phyloP scores from a whole-genome alignment of 1,284 basidiomycete genomes.

The Filobasidium uniguttulatum region DNA sequence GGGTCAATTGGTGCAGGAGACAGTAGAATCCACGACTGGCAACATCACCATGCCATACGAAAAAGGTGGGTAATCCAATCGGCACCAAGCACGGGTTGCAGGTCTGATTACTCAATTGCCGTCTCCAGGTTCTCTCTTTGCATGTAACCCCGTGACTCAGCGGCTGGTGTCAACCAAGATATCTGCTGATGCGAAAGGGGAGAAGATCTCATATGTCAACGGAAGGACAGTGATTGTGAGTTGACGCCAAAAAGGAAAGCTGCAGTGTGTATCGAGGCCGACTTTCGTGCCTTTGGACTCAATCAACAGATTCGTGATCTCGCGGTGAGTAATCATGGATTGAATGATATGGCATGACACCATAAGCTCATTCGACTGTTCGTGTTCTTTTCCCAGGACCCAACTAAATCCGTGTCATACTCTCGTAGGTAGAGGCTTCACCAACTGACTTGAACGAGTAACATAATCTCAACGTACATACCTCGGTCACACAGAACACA shows the following conservation, averaged over 20 bases:
- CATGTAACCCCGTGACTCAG: conserved; percentile 59
- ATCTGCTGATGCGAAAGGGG: conserved; percentile 53
- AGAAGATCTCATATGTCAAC: conserved; percentile 74
- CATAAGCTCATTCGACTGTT: too few species aligned
- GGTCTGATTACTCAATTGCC: too few species aligned
- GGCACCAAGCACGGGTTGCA: too few species aligned
- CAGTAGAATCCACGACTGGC: too few species aligned
- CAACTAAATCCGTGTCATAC: conserved; percentile 29
- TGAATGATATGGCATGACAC: too few species aligned
- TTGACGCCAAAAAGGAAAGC: too few species aligned
- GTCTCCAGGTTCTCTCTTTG: conserved; percentile 42
- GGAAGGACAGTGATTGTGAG: conserved; percentile 73
- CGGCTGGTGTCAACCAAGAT: conserved; percentile 56
- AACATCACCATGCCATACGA: too few species aligned
- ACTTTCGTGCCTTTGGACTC: too few species aligned
- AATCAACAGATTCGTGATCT: conserved; percentile 54
- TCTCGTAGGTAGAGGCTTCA: conserved; percentile 22
- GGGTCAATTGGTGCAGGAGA: too few species aligned
- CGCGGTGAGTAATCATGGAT: conserved; percentile 39
- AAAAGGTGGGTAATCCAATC: too few species aligned
- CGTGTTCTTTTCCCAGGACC: conserved; percentile 21
- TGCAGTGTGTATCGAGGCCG: too few species aligned
- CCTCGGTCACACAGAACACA: conserved; percentile 48
- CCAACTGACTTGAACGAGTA: neutral
- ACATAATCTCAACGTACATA: too few species aligned